Percentiles rank a stretch among this genome's conserved stretches.
Evolutionary conservation across 352 stramenopile genomes (phyloP).

Genomic region (Pythium vanterpoolii): DNA sequence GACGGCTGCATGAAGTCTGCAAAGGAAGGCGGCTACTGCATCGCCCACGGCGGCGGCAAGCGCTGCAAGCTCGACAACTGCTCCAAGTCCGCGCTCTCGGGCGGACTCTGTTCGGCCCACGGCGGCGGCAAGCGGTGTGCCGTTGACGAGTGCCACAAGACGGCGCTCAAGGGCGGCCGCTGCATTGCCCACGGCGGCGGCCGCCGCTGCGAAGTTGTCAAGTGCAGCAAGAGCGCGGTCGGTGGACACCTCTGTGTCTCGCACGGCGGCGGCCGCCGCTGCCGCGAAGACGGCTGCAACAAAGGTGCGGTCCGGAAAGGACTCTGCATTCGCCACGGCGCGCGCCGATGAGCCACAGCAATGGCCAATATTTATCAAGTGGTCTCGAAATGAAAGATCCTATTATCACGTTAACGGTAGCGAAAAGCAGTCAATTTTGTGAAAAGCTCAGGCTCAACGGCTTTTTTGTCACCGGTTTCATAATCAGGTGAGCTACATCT

Average conservation of each 20-base stretch:
- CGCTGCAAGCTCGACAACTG: constrained; percentile 48
- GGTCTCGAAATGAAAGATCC: background rate
- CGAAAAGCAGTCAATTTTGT: constrained; percentile 11
- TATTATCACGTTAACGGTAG: background rate
- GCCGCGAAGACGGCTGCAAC: constrained; percentile 49
- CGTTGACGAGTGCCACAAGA: constrained; percentile 49
- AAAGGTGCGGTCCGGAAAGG: constrained; percentile 70
- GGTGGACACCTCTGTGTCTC: constrained; percentile 59
- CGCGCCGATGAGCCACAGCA: constrained; percentile 18
- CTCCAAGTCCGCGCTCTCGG: constrained; percentile 60
- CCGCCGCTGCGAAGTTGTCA: constrained; percentile 42
- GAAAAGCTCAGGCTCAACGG: constrained; percentile 7
- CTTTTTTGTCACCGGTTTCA: constrained; percentile 1
- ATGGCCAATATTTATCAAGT: constrained; percentile 15
- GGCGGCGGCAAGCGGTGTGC: constrained; percentile 62
- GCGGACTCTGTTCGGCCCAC: constrained; percentile 65
- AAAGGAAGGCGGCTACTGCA: constrained; percentile 68
- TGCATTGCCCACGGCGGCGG: constrained; percentile 68
- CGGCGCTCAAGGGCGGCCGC: constrained; percentile 55
- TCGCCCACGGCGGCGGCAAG: constrained; percentile 57
- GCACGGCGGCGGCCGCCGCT: constrained; percentile 60
- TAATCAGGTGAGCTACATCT: background rate
- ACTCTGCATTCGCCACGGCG: constrained; percentile 68
- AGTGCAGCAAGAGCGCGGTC: constrained; percentile 58
- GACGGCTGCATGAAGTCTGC: constrained; percentile 65